Evolutionary conservation across 2,329 filamentous ascomycete genomes (phyloP).

Genomic region (Trichoderma atrobrunneum): DNA sequence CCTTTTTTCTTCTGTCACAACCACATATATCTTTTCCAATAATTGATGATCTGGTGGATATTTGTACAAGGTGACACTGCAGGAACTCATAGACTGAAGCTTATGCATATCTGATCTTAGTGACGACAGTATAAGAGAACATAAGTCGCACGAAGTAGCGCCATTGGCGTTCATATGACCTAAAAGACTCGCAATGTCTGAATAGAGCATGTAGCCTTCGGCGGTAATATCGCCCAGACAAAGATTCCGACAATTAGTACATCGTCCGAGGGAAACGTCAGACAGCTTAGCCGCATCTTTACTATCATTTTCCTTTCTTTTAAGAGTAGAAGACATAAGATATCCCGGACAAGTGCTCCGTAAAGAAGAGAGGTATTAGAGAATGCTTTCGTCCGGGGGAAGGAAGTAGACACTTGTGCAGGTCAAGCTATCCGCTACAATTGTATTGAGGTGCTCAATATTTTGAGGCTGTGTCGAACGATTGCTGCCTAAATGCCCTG

Average conservation of each 20-base stretch:
- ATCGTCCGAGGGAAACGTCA: background rate
- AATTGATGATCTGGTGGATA: background rate
- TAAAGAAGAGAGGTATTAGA: background rate
- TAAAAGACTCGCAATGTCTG: background rate
- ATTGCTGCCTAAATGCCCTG: background rate
- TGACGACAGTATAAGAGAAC: background rate
- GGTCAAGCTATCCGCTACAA: background rate
- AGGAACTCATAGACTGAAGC: background rate
- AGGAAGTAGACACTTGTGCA: background rate
- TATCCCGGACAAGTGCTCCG: background rate
- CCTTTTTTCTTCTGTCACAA: background rate
- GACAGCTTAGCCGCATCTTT: background rate
- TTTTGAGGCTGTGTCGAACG: background rate
- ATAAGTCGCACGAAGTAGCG: background rate
- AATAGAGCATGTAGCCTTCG: background rate
- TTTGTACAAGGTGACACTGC: background rate
- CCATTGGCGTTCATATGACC: background rate
- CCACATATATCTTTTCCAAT: background rate
- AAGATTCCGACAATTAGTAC: background rate
- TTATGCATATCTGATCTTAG: background rate
- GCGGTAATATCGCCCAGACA: background rate
- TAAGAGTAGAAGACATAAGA: background rate
- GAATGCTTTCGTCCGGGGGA: background rate
- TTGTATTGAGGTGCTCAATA: background rate
- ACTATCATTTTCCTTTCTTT: background rate